phyloP scores from a whole-genome alignment of 371 early-diverging fungal species.

The Mucor lusitanicus region DNA sequence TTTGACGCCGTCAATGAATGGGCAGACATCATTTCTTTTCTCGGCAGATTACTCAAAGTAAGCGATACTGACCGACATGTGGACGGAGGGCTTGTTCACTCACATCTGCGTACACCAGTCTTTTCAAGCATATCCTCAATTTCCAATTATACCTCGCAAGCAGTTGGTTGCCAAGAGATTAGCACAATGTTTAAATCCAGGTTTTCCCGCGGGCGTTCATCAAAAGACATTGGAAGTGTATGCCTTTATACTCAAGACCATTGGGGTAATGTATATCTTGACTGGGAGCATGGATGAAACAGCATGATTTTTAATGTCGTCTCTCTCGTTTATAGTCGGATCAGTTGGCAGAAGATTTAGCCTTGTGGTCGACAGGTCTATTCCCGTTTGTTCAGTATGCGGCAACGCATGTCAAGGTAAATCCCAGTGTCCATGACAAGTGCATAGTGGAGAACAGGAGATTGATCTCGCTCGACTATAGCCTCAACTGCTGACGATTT shows the following conservation, averaged over 20 bases:
- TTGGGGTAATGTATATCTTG: conserved; percentile 59
- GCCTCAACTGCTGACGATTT: conserved; percentile 80
- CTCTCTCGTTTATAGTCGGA: conserved; percentile 40
- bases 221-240: conserved; percentile 95
- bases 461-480: conserved; percentile 19
- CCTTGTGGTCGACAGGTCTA: conserved; percentile 88
- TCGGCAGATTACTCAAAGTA: conserved; percentile 83
- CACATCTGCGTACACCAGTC: conserved; percentile 44
- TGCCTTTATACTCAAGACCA: conserved; percentile 80
- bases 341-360: conserved; percentile 80
- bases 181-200: conserved; percentile 98
- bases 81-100: no score
- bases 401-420: conserved; percentile 81
- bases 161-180: conserved; percentile 91
- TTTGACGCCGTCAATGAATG: conserved; percentile 95
- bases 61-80: neutral
- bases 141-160: conserved; percentile 81
- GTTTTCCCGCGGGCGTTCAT: conserved; percentile 99
- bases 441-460: no score
- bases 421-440: neutral
- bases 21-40: conserved; percentile 94
- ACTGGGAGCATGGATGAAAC: neutral
- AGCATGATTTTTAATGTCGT: neutral
- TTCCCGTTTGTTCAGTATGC: conserved; percentile 92
- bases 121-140: conserved; percentile 81